Evolutionary conservation across 2,329 filamentous ascomycete species (phyloP).

Genomic region (Alternaria metachromatica): DNA sequence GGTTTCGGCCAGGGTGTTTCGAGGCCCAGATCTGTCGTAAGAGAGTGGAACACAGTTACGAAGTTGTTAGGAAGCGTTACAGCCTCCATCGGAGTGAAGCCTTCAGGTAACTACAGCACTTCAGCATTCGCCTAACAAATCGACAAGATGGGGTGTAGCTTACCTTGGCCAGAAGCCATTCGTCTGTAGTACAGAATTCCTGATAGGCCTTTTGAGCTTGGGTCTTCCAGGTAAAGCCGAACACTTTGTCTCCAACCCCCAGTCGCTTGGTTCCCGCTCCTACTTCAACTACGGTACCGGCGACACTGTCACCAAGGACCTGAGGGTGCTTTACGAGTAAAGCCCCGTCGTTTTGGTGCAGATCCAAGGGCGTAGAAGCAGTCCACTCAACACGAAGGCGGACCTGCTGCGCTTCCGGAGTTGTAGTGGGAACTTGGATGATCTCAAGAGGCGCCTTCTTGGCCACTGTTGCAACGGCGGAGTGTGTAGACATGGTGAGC

Average conservation of each 20-base stretch:
- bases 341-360: conserved; percentile 68
- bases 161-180: conserved; percentile 52
- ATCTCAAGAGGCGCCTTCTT: conserved; percentile 46
- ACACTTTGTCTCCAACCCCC: conserved; percentile 62
- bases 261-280: conserved; percentile 56
- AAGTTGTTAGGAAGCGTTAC: conserved; percentile 63
- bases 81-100: conserved; percentile 54
- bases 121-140: conserved; percentile 5
- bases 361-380: conserved; percentile 66
- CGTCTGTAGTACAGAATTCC: conserved; percentile 60
- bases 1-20: conserved; percentile 65
- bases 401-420: conserved; percentile 55
- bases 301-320: conserved; percentile 59
- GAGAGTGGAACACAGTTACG: conserved; percentile 65
- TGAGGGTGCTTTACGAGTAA: conserved; percentile 60
- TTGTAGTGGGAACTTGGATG: conserved; percentile 45
- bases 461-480: conserved; percentile 51
- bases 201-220: conserved; percentile 62
- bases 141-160: not conserved
- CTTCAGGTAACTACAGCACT: conserved; percentile 48
- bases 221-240: conserved; percentile 60
- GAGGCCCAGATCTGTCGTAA: conserved; percentile 60
- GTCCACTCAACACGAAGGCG: conserved; percentile 64
- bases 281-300: conserved; percentile 61
- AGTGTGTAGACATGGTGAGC: conserved; percentile 43